Evolutionary conservation across 2,329 filamentous ascomycete genomes (phyloP).

Genomic region (Ophiostoma novo-ulmi): DNA sequence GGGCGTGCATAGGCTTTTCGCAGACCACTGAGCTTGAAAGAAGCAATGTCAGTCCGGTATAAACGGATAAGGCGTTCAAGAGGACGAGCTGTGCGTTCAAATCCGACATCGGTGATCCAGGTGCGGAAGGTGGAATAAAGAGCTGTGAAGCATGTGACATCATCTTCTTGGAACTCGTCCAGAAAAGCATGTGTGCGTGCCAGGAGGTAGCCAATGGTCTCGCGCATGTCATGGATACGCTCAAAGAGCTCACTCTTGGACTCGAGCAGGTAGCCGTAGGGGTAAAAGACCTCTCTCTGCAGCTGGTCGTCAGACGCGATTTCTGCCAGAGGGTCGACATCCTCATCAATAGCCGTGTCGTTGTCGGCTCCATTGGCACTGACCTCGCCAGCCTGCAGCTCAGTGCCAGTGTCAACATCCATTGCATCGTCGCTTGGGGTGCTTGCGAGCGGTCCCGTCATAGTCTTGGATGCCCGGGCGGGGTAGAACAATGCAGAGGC

Average conservation of each 20-base stretch:
- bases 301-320: constrained; percentile 75
- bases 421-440: constrained; percentile 32
- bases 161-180: constrained; percentile 77
- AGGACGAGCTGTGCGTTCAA: constrained; percentile 90
- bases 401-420: constrained; percentile 26
- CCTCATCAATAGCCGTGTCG: constrained; percentile 40
- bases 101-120: constrained; percentile 97
- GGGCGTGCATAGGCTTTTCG: constrained; percentile 90
- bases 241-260: constrained; percentile 60
- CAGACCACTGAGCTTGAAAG: constrained; percentile 90
- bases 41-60: constrained; percentile 77
- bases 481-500: constrained; percentile 87
- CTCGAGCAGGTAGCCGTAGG: constrained; percentile 76
- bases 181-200: constrained; percentile 83
- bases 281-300: constrained; percentile 80
- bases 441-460: constrained; percentile 32
- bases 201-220: constrained; percentile 71
- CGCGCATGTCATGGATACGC: constrained; percentile 73
- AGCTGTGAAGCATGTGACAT: constrained; percentile 90
- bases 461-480: constrained; percentile 57
- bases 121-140: constrained; percentile 88
- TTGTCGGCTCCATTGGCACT: constrained; percentile 50
- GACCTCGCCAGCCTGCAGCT: constrained; percentile 36
- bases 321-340: constrained; percentile 53
- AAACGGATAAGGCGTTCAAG: constrained; percentile 81